Base-by-base conservation (phyloP, 495 filamentous ascomycete genomes). In the Penicillium daleae region DNA sequence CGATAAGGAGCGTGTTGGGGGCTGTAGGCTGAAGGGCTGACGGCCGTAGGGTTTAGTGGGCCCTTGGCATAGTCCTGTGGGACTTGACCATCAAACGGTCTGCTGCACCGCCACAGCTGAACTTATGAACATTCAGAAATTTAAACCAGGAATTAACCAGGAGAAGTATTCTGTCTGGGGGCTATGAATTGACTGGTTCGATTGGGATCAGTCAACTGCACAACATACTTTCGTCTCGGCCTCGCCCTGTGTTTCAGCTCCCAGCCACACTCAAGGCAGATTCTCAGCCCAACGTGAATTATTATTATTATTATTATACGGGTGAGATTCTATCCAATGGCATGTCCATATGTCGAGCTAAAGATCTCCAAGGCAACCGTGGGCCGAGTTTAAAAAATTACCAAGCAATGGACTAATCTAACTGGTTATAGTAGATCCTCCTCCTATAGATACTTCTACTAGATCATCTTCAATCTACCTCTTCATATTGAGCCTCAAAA, bases 11-110 rank as follows among this genome's bases (percentile, higher is more conserved):
- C 56, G 29, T 17, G 19, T 17, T 19, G 17, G n/a, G 6, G 39
- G 4, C n/a, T 2, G 7, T 46, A 21, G 19, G 8, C 40, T 44
- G n/a, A 10, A 10, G 51, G 40, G 52, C 22, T 27, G 2, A 7
- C 6, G 17, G 3, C 57, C 57, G 66, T 68, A 68, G 62, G 66
- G 62, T 65, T 68, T 68, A 69, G 66, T 58, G 64, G 62, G 57
- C 63, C 61, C 61, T 66, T 63, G 57, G 64, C 64, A 42, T 59
- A 51, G 12, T 22, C 39, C 51, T 22, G 8, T 15, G n/a, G n/a
- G 5, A 50, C 17, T 50, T 10, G 7, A 27, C 13, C 26, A 3
- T 19, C 6, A 26, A 59, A 48, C 40, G 57, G 29, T 39, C 31
- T n/a, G 39, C 17, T 60, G 65, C 65, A 64, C 65, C 65, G 65